Conservation (phyloP, 1,284 basidiomycete genomes). For the Garcileccinum viscosum region DNA sequence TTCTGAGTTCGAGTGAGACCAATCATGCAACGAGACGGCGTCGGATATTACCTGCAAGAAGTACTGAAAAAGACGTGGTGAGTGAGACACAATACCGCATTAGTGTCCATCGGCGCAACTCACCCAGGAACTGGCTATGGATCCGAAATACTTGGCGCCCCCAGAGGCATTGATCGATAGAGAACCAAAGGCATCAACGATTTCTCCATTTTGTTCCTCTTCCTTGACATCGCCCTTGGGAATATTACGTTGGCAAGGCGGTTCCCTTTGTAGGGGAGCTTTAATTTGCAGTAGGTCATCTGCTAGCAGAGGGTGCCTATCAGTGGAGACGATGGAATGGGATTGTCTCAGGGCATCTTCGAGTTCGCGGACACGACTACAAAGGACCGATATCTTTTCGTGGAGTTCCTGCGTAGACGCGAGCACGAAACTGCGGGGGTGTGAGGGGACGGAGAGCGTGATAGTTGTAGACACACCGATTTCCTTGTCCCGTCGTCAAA, state of each 20-base stretch:
- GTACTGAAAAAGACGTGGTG: constrained; percentile 51
- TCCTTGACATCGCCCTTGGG: constrained; percentile 48
- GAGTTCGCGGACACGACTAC: constrained; percentile 75
- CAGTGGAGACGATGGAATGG: constrained; percentile 64
- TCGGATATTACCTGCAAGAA: constrained; percentile 64
- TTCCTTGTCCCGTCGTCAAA: constrained; percentile 79
- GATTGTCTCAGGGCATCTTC: constrained; percentile 72
- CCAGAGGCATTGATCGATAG: constrained; percentile 72
- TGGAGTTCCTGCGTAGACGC: constrained; percentile 83
- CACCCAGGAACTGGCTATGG: constrained; percentile 80
- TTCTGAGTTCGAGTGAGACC: constrained; percentile 51
- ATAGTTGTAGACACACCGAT: constrained; percentile 57
- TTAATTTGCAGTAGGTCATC: constrained; percentile 77
- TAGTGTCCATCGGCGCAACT: background rate
- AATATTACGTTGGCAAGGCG: constrained; percentile 34
- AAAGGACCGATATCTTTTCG: constrained; percentile 79
- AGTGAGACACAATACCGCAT: background rate
- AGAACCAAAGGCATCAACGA: constrained; percentile 79
- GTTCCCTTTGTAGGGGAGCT: constrained; percentile 72
- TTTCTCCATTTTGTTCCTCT: constrained; percentile 70
- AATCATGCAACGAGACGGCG: constrained; percentile 11
- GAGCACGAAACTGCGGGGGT: constrained; percentile 67
- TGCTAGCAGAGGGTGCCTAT: constrained; percentile 67
- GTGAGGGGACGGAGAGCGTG: constrained; percentile 5
- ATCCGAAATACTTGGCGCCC: constrained; percentile 74